phyloP scores from a whole-genome alignment of 495 filamentous ascomycete genomes.

The Tuber melanosporum region DNA sequence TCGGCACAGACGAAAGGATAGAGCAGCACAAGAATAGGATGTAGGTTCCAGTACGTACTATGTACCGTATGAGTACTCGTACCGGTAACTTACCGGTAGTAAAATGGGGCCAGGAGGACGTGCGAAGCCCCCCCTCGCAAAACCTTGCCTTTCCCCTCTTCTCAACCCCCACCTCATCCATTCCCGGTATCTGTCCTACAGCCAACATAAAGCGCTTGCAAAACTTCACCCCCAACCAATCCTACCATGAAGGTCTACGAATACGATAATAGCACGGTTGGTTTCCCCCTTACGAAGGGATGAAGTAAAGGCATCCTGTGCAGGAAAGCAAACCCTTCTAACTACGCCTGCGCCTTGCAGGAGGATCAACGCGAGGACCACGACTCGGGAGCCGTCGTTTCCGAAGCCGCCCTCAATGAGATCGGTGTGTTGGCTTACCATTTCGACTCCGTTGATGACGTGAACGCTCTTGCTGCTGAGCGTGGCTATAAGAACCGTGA shows the following conservation, averaged over 20 bases:
- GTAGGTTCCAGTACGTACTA: no score
- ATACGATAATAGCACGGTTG: constrained; percentile 72
- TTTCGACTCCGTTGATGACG: constrained; percentile 48
- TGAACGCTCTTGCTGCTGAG: constrained; percentile 63
- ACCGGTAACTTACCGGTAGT: no score
- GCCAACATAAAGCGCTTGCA: constrained; percentile 7
- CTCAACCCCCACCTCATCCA: background rate
- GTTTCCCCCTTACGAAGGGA: constrained; percentile 41
- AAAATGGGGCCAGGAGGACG: constrained; percentile 14
- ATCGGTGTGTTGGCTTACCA: constrained; percentile 75
- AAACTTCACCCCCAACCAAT: constrained; percentile 5
- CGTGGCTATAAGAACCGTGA: constrained; percentile 93
- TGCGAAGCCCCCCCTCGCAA: constrained; percentile 12
- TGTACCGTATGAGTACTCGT: no score
- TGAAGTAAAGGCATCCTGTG: constrained; percentile 12
- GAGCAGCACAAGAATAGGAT: no score
- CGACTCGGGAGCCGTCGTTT: constrained; percentile 65
- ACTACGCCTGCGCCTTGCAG: constrained; percentile 45
- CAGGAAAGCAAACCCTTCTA: constrained; percentile 10
- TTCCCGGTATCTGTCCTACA: background rate
- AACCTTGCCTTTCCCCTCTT: constrained; percentile 16
- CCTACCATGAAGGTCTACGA: constrained; percentile 70
- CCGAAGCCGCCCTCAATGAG: constrained; percentile 55
- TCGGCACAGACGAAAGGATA: no score
- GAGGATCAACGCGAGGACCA: constrained; percentile 89